These are phyloP conservation scores for Lipomyces sp. DNA, from an alignment of 805 yeast species.

Conservation along the genomic window DNA sequence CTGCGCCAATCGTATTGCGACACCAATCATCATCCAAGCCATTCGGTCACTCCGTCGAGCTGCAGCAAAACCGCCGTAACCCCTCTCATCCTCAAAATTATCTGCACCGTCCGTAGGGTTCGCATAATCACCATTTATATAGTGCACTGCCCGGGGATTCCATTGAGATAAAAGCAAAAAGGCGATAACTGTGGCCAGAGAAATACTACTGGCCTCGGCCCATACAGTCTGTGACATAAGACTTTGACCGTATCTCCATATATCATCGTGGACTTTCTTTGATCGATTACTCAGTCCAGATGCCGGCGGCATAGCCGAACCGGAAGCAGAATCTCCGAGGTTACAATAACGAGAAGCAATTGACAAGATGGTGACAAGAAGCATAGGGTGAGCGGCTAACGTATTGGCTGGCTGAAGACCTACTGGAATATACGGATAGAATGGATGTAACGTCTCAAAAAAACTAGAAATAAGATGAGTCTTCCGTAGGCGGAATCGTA, in stretches of 20 bases:
- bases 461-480: slow-evolving; percentile 48
- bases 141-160: slow-evolving; percentile 93
- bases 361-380: slow-evolving; percentile 76
- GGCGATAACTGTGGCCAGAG: slow-evolving; percentile 82
- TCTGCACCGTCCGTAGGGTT: slow-evolving; percentile 43
- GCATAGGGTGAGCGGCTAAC: slow-evolving; percentile 73
- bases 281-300: slow-evolving; percentile 13
- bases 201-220: slow-evolving; percentile 89
- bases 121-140: slow-evolving; percentile 69
- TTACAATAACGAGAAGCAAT: slow-evolving; percentile 75
- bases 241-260: slow-evolving; percentile 82
- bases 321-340: slow-evolving; percentile 41
- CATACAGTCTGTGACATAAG: slow-evolving; percentile 82
- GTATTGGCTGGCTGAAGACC: slow-evolving; percentile 64
- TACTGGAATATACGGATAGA: slow-evolving; percentile 79
- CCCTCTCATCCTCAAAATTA: slow-evolving; percentile 42
- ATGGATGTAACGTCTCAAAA: slow-evolving; percentile 80
- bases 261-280: slow-evolving; percentile 57
- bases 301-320: slow-evolving; percentile 1
- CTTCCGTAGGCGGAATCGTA: slow-evolving; percentile 43
- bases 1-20: slow-evolving; percentile 81
- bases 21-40: slow-evolving; percentile 93
- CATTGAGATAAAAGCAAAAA: slow-evolving; percentile 86
- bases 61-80: slow-evolving; percentile 73
- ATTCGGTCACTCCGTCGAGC: slow-evolving; percentile 82